Evolutionary conservation across 2,329 filamentous ascomycete genomes (phyloP).

Genomic region (Hyphodiscus sp.): DNA sequence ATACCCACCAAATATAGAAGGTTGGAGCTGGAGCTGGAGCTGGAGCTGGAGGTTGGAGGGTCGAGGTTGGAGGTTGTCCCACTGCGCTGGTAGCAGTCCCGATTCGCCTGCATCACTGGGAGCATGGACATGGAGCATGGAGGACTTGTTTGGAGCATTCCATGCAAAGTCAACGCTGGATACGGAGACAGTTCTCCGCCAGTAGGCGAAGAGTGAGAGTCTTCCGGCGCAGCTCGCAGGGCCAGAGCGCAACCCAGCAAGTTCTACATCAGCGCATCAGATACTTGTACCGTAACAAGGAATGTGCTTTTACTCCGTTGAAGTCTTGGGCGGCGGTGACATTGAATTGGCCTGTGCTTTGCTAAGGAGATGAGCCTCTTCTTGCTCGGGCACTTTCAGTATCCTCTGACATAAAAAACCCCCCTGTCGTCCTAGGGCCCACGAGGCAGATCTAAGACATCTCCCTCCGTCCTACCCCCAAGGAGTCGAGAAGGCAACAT

Average conservation of each 20-base stretch:
- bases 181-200: no score
- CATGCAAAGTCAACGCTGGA: neutral
- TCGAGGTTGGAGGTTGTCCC: neutral
- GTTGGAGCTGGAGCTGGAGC: no score
- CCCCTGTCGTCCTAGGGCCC: neutral
- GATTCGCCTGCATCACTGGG: neutral
- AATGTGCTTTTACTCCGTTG: no score
- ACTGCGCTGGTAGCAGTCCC: neutral
- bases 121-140: no score
- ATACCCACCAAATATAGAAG: neutral
- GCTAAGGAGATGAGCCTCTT: neutral
- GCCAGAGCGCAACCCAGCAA: no score
- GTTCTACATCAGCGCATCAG: no score
- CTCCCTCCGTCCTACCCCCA: neutral
- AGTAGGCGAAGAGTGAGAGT: neutral
- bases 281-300: no score
- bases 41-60: no score
- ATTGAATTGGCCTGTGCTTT: neutral
- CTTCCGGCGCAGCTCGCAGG: neutral
- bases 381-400: neutral
- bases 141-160: no score
- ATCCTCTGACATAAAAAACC: neutral
- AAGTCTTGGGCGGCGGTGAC: neutral
- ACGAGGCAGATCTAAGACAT: neutral
- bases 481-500: neutral